These are phyloP conservation scores for Chrysoporthe deuterocubensis DNA, from an alignment of 2,329 filamentous ascomycete genomes.

Conservation along the genomic window DNA sequence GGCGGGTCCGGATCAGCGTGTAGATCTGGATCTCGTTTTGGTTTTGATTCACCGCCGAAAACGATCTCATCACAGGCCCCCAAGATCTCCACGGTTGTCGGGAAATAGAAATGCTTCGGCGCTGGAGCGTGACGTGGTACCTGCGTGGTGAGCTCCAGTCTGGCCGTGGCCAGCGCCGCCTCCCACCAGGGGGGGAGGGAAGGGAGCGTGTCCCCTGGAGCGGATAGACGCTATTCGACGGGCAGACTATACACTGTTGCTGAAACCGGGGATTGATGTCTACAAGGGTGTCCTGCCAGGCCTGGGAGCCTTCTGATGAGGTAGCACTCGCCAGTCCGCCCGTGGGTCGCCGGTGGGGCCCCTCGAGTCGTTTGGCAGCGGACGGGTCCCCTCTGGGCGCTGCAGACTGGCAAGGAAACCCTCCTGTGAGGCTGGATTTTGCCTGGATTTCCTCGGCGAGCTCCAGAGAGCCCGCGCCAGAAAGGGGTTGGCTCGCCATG, in stretches of 20 bases:
- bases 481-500: constrained; percentile 4
- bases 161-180: constrained; percentile 14
- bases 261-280: constrained; percentile 12
- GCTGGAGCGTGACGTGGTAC: constrained; percentile 25
- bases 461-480: background rate
- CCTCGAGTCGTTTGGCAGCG: background rate
- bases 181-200: background rate
- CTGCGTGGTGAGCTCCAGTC: background rate
- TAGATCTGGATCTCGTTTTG: constrained; percentile 24
- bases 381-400: background rate
- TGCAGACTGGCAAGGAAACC: background rate
- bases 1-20: constrained; percentile 23
- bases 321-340: background rate
- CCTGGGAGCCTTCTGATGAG: constrained; percentile 4
- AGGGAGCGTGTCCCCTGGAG: background rate
- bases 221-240: background rate
- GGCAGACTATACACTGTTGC: background rate
- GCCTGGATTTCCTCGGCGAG: background rate
- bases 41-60: constrained; percentile 17
- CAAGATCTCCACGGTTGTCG: constrained; percentile 17
- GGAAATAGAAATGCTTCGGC: constrained; percentile 11
- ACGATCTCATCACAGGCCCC: constrained; percentile 14
- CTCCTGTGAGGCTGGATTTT: background rate
- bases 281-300: background rate
- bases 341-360: background rate